Conservation (phyloP, 2,329 filamentous ascomycete genomes). For the Colletotrichum liriopes region DNA sequence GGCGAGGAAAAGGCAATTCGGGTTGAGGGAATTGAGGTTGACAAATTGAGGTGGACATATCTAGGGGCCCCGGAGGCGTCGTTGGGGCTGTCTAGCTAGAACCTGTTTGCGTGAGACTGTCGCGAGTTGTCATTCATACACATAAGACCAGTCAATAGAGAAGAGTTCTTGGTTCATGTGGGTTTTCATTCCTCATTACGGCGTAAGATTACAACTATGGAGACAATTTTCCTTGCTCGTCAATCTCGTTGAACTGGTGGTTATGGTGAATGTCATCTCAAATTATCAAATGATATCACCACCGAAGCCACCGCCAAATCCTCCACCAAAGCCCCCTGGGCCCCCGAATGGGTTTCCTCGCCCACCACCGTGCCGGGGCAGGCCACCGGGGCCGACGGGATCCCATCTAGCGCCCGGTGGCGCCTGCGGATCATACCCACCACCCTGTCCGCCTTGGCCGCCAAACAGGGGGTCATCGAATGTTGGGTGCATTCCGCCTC, state of each 20-base stretch:
- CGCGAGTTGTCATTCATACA: too few species aligned
- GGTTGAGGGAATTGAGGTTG: constrained; percentile 18
- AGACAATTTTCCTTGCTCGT: neutral
- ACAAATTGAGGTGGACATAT: constrained; percentile 43
- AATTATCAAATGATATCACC: constrained; percentile 45
- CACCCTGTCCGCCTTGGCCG: constrained; percentile 64
- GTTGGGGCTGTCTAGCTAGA: constrained; percentile 2
- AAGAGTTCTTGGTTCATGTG: neutral
- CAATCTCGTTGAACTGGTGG: neutral
- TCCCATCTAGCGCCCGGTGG: constrained; percentile 95
- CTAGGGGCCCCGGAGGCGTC: constrained; percentile 41
- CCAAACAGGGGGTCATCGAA: constrained; percentile 92
- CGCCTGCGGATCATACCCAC: constrained; percentile 77
- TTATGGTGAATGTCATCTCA: neutral
- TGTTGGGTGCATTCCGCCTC: constrained; percentile 94
- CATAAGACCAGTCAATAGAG: neutral
- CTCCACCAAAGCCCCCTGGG: constrained; percentile 51
- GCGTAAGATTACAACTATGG: constrained; percentile 30
- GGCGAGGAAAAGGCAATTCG: constrained; percentile 53
- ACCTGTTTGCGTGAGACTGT: neutral
- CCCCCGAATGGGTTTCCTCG: constrained; percentile 58
- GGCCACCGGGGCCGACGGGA: constrained; percentile 81
- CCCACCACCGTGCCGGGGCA: constrained; percentile 59
- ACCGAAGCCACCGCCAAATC: constrained; percentile 54
- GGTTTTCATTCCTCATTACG: constrained; percentile 32